A percentile compares a stretch with the other conserved stretches of the same genome.
These are phyloP conservation scores for Pseudogymnoascus pannorum DNA, from an alignment of 2,329 filamentous ascomycete species.

Conservation along the genomic window DNA sequence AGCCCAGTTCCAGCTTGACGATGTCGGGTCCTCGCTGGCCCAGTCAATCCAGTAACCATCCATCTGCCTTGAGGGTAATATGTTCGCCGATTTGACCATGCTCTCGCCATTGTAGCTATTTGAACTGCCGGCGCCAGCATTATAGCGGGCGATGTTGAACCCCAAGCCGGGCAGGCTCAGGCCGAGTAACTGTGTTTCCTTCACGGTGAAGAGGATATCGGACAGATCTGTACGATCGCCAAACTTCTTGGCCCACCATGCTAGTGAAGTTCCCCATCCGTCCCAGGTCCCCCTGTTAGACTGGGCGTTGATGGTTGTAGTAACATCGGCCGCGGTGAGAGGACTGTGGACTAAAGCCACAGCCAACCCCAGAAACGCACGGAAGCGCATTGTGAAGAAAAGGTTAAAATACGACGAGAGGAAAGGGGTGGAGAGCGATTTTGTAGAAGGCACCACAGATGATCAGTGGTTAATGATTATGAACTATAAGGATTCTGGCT, in stretches of 20 bases:
- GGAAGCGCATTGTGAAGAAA: too few relatives aligned
- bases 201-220: conserved; percentile 34
- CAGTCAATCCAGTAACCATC: conserved; percentile 36
- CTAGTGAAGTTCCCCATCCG: conserved; percentile 37
- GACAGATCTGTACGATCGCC: conserved; percentile 35
- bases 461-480: too few relatives aligned
- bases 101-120: too few relatives aligned
- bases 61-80: conserved; percentile 33
- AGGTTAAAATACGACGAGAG: too few relatives aligned
- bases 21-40: conserved; percentile 28
- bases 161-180: conserved; percentile 33
- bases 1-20: conserved; percentile 35
- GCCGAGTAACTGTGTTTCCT: conserved; percentile 25
- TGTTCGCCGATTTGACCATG: conserved; percentile 33
- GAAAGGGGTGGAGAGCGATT: too few relatives aligned
- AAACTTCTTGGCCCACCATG: conserved; percentile 38
- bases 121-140: conserved; percentile 38
- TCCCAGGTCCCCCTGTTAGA: conserved; percentile 36
- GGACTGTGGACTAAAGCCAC: too few relatives aligned
- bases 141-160: conserved; percentile 37
- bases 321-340: too few relatives aligned
- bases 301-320: conserved; percentile 26
- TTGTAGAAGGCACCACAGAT: too few relatives aligned
- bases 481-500: too few relatives aligned
- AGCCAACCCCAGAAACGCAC: too few relatives aligned